Conservation (phyloP, 352 stramenopile species). For the Phytophthora aleatoria region DNA sequence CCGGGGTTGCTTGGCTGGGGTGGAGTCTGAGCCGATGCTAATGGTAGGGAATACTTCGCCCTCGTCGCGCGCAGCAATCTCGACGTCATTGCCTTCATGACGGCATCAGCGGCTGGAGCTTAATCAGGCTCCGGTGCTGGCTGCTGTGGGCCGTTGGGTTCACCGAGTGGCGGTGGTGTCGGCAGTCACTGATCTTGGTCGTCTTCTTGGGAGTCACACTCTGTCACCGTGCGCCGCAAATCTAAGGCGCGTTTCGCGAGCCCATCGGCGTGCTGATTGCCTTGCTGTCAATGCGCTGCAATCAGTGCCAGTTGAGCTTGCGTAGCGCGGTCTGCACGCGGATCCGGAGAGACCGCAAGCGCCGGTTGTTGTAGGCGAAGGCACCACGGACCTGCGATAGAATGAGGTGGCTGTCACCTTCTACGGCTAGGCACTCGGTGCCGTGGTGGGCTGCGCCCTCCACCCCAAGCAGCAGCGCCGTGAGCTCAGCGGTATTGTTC, state of each 20-base stretch:
- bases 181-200: too few species aligned
- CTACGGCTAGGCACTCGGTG: background rate
- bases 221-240: background rate
- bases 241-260: conserved; percentile 20
- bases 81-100: background rate
- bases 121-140: too few species aligned
- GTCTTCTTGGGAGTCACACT: background rate
- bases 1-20: conserved; percentile 1
- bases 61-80: conserved; percentile 3
- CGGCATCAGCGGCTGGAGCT: background rate
- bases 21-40: background rate
- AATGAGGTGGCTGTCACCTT: conserved; percentile 11
- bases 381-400: conserved; percentile 8
- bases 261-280: conserved; percentile 18
- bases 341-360: background rate
- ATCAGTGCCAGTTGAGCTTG: background rate
- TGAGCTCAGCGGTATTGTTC: conserved; percentile 38
- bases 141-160: too few species aligned
- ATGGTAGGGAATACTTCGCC: background rate
- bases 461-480: conserved; percentile 21
- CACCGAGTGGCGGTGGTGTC: too few species aligned
- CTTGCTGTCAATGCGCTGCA: conserved; percentile 23
- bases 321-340: conserved; percentile 1
- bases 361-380: background rate
- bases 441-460: conserved; percentile 12